Evolutionary conservation across 108 stramenopile genomes (phyloP), one percentile per base, ranked within the genome.

Genomic region (Nitzschia sp.): DNA sequence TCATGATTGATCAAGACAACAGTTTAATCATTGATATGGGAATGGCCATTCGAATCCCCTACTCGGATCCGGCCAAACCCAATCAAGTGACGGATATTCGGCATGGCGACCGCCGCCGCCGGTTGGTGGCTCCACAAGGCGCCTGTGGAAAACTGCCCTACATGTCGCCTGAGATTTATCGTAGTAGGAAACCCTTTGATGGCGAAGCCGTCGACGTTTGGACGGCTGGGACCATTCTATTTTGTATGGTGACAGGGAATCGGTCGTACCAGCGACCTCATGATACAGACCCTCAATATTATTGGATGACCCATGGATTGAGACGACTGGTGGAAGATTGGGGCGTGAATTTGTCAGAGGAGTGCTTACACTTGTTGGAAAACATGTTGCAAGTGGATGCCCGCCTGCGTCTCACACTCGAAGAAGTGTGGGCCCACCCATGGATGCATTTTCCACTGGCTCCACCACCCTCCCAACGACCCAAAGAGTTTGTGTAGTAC

Each of bases 1-100:
- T 97, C 19, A 79, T 97, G 65, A 88, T 94, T 26, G 83, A 89
- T 57, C 70, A 74, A 26, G 82, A 85, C 39, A 67, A 82, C 48
- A 89, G 87, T 72, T 67, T 93, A 54, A 87, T 97, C 10, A 97
- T 97, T 68, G 96, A 97, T 69, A 92, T 97, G 90, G 96, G 96
- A 25, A 95, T 97, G 97, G 95, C 93, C 67, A 69, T 97, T 55
- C 83, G 92, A 53, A 84, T 92, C 2, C 95, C 94, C 8, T 94
- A 94, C 81, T 76, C 73, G 2, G 82, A 88, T 64, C 83, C 80
- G 34, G 40, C 17, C 41, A 67, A 72, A 51, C 46, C 55, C 7
- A 72, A 64, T 21, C 53, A 41, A 15, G 67, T 65, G 24, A 75
- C 77, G 41, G 83, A 84, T 57, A 72, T 70, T 40, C 24, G 57